Evolutionary conservation across 1,284 basidiomycete species (phyloP), one percentile per base, ranked within the genome.

Genomic region (Austroboletus novae-zelandiae): DNA sequence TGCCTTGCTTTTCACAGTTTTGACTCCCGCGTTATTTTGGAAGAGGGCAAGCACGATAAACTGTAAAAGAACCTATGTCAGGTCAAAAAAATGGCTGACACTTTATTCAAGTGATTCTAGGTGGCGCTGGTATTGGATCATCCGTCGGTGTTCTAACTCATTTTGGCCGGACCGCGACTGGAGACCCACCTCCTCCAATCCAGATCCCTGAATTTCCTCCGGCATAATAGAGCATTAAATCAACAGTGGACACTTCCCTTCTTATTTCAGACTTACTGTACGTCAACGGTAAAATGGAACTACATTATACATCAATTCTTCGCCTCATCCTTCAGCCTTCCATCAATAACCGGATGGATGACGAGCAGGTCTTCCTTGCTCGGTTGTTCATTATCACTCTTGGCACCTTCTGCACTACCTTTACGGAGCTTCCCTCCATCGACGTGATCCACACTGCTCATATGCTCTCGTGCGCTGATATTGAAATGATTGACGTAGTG

Each of bases 371-470:
- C 83, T 9, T 77, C 74, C 23, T 23, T 23, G 20, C 74, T 74
- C 20, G 68, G 47, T 20, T 61, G 56, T 35, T 71, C 61, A 46
- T 57, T 57, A 15, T 63, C 61, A 44, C 62, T 56, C 34, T 62
- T 53, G 8, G 57, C 53, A 30, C 20, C 20, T 60, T 57, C 31
- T 53, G 57, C 45, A 60, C 56, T 27, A 74, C 74, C 45, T 58
- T 67, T 31, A 23, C 76, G 71, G 23, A 71, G 67, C 43, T 65
- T 71, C 39, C 69, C 67, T 45, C 90, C 87, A 58, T 92, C 81
- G 59, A 83, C 86, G 43, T 77, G 77, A 64, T 94, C 91, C 0
- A 93, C 82, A 5, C 61, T 64, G 54, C 79, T 83, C 90, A 94
- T 92, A 61, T 93, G 85, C 64, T 93, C 89, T 42, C 79, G 74